phyloP scores from a whole-genome alignment of 139 green algal genomes.

The Protoeuglena noctilucae region DNA sequence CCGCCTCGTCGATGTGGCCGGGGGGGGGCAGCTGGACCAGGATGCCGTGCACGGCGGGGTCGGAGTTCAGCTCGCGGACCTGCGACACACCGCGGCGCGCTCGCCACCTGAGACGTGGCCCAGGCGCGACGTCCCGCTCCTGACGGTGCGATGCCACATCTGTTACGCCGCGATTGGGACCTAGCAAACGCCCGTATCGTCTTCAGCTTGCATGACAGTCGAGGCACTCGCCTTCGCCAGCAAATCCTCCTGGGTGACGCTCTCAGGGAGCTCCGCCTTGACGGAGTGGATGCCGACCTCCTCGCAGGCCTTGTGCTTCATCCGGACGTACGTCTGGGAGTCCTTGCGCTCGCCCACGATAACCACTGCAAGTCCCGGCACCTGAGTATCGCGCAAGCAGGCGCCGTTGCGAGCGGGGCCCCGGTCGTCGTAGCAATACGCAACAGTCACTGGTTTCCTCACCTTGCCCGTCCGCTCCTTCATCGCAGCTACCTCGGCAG shows the following conservation, averaged over 20 bases:
- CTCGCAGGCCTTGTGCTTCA: slow-evolving; percentile 82
- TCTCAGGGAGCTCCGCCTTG: slow-evolving; percentile 64
- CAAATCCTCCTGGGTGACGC: slow-evolving; percentile 73
- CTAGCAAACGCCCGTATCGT: too few relatives aligned
- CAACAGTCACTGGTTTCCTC: slow-evolving; percentile 2
- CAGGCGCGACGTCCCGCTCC: too few relatives aligned
- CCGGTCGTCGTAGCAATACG: background rate
- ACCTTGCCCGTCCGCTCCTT: slow-evolving; percentile 39
- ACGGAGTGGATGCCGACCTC: slow-evolving; percentile 84
- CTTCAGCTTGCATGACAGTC: too few relatives aligned
- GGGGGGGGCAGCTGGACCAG: slow-evolving; percentile 57
- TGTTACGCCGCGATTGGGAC: too few relatives aligned
- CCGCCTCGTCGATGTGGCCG: slow-evolving; percentile 21
- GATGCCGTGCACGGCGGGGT: slow-evolving; percentile 67
- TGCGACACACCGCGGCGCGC: too few relatives aligned
- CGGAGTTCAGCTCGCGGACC: too few relatives aligned
- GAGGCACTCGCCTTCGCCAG: slow-evolving; percentile 29
- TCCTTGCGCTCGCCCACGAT: slow-evolving; percentile 89
- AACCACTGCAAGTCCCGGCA: slow-evolving; percentile 85
- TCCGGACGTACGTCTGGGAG: slow-evolving; percentile 91
- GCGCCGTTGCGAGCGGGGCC: background rate
- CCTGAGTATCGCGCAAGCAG: slow-evolving; percentile 16
- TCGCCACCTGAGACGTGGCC: too few relatives aligned
- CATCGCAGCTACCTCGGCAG: slow-evolving; percentile 40
- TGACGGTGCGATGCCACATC: too few relatives aligned